phyloP scores from a whole-genome alignment of 352 stramenopile genomes.

The Elongisporangium prolatum region DNA sequence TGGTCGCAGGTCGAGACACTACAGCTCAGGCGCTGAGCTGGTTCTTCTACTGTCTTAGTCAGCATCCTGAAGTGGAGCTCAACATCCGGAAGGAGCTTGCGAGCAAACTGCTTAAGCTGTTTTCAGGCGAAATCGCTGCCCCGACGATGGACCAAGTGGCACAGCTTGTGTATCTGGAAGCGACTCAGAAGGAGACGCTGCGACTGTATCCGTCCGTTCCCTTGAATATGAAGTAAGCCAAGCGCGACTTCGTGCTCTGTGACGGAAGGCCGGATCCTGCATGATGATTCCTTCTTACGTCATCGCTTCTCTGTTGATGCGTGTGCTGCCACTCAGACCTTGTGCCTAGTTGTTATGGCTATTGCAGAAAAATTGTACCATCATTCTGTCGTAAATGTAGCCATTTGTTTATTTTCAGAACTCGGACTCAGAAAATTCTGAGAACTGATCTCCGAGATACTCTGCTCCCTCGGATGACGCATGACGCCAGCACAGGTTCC shows the following conservation, averaged over 20 bases:
- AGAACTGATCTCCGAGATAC: not conserved
- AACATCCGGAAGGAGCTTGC: slow-evolving; percentile 45
- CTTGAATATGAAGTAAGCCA: slow-evolving; percentile 15
- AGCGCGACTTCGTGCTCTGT: slow-evolving; percentile 21
- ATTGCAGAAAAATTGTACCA: not conserved
- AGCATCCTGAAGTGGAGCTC: slow-evolving; percentile 33
- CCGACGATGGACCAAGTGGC: not conserved
- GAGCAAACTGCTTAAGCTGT: slow-evolving; percentile 20
- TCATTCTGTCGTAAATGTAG: slow-evolving; percentile 5
- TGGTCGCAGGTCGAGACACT: slow-evolving; percentile 65
- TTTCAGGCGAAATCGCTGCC: slow-evolving; percentile 8
- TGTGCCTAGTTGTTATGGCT: not conserved
- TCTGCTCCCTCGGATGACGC: not conserved
- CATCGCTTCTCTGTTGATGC: slow-evolving; percentile 27
- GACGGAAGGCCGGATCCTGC: slow-evolving; percentile 16
- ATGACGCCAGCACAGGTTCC: not conserved
- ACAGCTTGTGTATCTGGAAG: slow-evolving; percentile 7
- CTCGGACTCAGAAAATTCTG: not conserved
- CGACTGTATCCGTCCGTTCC: slow-evolving; percentile 36
- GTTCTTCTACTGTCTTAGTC: slow-evolving; percentile 72
- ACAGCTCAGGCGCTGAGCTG: slow-evolving; percentile 57
- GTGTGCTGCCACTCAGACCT: not conserved
- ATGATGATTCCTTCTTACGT: slow-evolving; percentile 20
- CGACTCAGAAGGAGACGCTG: slow-evolving; percentile 28
- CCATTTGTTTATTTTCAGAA: not conserved